These are phyloP conservation scores for Solanum verrucosum DNA, from an alignment of 257 asterid genomes.

Conservation along the genomic window DNA sequence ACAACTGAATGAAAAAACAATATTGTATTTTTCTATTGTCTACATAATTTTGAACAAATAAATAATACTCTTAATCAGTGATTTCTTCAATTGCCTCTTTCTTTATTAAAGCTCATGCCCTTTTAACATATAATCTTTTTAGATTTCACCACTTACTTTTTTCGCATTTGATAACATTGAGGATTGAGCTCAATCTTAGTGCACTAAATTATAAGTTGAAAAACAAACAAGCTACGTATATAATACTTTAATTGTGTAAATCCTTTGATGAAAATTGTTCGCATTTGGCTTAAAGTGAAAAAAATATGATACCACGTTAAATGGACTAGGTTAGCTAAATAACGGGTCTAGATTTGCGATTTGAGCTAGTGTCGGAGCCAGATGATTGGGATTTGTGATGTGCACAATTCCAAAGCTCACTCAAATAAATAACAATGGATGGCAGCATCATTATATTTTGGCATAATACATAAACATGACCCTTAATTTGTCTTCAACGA, in stretches of 20 bases:
- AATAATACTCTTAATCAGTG: background rate
- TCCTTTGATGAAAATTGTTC: background rate
- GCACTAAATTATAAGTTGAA: background rate
- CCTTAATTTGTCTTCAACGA: no score
- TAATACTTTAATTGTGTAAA: background rate
- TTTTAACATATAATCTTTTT: background rate
- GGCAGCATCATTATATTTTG: background rate
- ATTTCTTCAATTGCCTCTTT: background rate
- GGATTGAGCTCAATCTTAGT: background rate
- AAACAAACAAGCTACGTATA: background rate
- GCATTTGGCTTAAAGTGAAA: background rate
- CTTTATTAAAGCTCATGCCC: background rate
- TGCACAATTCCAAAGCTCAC: background rate
- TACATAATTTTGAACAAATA: background rate
- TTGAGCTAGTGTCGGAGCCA: no score
- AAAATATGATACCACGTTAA: background rate
- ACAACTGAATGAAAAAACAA: background rate
- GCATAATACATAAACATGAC: no score
- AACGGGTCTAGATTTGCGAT: background rate
- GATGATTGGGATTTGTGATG: background rate
- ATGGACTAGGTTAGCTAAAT: background rate
- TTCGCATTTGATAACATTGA: background rate
- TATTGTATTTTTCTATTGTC: background rate
- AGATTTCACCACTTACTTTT: background rate
- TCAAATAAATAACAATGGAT: background rate